Percentiles rank a stretch among this genome's conserved stretches.
Evolutionary conservation across 108 stramenopile genomes (phyloP).

Genomic region (Mediolabrus comicus): DNA sequence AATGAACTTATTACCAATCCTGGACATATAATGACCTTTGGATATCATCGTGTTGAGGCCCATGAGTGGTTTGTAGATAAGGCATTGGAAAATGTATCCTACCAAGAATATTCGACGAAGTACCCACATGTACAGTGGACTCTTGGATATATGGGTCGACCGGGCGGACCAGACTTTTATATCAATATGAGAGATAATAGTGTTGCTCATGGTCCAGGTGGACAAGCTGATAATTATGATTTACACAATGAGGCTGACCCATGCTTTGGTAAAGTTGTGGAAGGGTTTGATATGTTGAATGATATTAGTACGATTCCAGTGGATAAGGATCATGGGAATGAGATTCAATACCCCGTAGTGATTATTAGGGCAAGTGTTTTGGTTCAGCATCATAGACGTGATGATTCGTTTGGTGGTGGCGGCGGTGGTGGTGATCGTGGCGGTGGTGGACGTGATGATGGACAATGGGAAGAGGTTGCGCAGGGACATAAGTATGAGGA

Average conservation of each 20-base stretch:
- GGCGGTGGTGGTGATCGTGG: neutral
- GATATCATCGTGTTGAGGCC: constrained; percentile 21
- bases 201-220: constrained; percentile 86
- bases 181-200: constrained; percentile 83
- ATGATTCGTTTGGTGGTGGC: neutral
- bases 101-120: constrained; percentile 81
- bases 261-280: constrained; percentile 86
- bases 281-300: constrained; percentile 55
- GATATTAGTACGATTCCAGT: constrained; percentile 46
- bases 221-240: constrained; percentile 67
- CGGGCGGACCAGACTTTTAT: constrained; percentile 93
- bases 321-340: constrained; percentile 1
- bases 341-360: constrained; percentile 10
- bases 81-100: constrained; percentile 49
- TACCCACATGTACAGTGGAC: constrained; percentile 79
- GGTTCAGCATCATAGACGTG: neutral
- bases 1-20: constrained; percentile 74
- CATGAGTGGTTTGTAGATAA: constrained; percentile 45
- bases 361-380: constrained; percentile 30
- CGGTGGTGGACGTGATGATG: neutral
- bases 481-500: neutral
- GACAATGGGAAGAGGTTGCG: neutral
- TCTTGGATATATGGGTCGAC: constrained; percentile 85
- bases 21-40: constrained; percentile 78
- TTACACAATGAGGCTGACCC: constrained; percentile 86